A percentile compares a stretch with the other conserved stretches of the same genome.
Evolutionary conservation across 2,329 filamentous ascomycete species (phyloP).

Genomic region (Blastomyces percursus): DNA sequence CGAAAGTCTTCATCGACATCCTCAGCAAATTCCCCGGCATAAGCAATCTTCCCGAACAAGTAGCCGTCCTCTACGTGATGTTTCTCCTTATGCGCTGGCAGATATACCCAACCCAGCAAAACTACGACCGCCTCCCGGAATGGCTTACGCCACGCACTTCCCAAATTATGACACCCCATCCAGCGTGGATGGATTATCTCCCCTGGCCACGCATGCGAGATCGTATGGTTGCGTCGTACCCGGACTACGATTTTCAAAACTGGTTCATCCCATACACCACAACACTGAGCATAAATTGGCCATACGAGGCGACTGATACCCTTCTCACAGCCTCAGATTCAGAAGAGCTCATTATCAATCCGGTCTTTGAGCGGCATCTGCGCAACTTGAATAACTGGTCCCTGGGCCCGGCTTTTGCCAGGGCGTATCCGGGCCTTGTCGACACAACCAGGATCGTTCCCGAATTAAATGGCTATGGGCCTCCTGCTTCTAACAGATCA

Average conservation of each 20-base stretch:
- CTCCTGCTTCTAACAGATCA: background rate
- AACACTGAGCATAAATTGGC: slow-evolving; percentile 71
- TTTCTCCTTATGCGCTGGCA: slow-evolving; percentile 81
- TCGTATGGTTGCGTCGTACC: slow-evolving; percentile 44
- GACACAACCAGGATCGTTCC: slow-evolving; percentile 28
- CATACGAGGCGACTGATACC: slow-evolving; percentile 62
- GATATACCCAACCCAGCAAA: slow-evolving; percentile 65
- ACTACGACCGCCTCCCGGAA: slow-evolving; percentile 64
- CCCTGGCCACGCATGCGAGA: slow-evolving; percentile 72
- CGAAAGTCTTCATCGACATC: slow-evolving; percentile 77
- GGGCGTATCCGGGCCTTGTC: slow-evolving; percentile 50
- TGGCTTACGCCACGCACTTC: slow-evolving; percentile 57
- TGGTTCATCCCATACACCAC: slow-evolving; percentile 76
- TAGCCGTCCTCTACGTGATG: slow-evolving; percentile 75
- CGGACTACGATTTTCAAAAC: slow-evolving; percentile 58
- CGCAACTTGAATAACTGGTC: slow-evolving; percentile 70
- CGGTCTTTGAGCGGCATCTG: slow-evolving; percentile 73
- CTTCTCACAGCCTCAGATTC: slow-evolving; percentile 44
- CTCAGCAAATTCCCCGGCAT: slow-evolving; percentile 74
- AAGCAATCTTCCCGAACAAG: slow-evolving; percentile 64
- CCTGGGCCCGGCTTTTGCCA: slow-evolving; percentile 57
- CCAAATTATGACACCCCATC: slow-evolving; percentile 59
- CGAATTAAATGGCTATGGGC: background rate
- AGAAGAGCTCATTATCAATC: slow-evolving; percentile 68
- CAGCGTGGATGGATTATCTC: slow-evolving; percentile 72